Conservation (phyloP, 2,329 filamentous ascomycete species). For the Thielaviopsis ethacetica region DNA sequence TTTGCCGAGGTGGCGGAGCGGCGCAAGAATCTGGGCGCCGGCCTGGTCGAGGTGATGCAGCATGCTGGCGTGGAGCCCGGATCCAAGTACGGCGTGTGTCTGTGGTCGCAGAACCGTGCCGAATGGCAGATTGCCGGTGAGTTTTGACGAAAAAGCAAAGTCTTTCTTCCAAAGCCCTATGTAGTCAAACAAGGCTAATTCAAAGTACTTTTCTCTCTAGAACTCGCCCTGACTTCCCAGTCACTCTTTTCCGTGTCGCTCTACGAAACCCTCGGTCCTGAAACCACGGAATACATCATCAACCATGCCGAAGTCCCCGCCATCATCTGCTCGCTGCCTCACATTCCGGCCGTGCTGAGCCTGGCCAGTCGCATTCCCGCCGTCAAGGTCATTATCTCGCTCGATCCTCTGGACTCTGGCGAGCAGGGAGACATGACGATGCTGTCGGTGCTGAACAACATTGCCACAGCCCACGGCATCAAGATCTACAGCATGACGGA, state of each 20-base stretch:
- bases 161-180: background rate
- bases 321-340: slow-evolving; percentile 63
- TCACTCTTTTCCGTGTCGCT: slow-evolving; percentile 80
- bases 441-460: slow-evolving; percentile 53
- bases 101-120: slow-evolving; percentile 74
- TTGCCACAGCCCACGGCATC: slow-evolving; percentile 61
- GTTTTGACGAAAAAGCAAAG: slow-evolving; percentile 8
- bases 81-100: slow-evolving; percentile 55
- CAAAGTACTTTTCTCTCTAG: slow-evolving; percentile 24
- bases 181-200: background rate
- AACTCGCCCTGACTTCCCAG: slow-evolving; percentile 77
- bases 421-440: slow-evolving; percentile 69
- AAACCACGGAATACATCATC: slow-evolving; percentile 88
- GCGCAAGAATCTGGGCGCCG: slow-evolving; percentile 70
- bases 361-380: slow-evolving; percentile 58
- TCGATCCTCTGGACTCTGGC: slow-evolving; percentile 68
- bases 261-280: slow-evolving; percentile 87
- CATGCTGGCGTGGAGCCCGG: slow-evolving; percentile 44
- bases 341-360: slow-evolving; percentile 69
- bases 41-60: slow-evolving; percentile 68
- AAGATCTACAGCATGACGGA: slow-evolving; percentile 63
- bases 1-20: slow-evolving; percentile 66
- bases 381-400: slow-evolving; percentile 73
- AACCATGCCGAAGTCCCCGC: slow-evolving; percentile 67
- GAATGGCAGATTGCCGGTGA: slow-evolving; percentile 73